These are phyloP conservation scores for Basidioascus undulatus DNA, from an alignment of 768 basidiomycete genomes.

Conservation along the genomic window DNA sequence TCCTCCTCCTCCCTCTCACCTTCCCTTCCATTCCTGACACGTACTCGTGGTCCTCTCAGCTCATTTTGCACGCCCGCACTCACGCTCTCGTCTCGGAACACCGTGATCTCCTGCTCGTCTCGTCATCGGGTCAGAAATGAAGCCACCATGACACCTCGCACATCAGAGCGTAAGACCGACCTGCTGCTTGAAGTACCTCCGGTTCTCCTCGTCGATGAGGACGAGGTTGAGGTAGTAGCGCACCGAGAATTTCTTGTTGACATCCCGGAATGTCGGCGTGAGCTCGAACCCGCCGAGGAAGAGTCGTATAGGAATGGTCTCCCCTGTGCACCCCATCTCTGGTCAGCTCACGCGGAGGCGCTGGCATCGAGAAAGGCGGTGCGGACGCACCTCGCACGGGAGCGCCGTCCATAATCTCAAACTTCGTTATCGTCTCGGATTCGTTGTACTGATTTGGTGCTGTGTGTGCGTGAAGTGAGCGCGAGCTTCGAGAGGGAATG, in stretches of 20 bases:
- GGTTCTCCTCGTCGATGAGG: constrained; percentile 90
- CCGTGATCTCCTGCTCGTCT: constrained; percentile 78
- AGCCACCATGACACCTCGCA: neutral
- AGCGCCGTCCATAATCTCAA: constrained; percentile 97
- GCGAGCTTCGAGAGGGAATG: neutral
- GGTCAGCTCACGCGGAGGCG: neutral
- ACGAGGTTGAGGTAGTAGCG: constrained; percentile 95
- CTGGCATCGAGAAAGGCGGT: neutral
- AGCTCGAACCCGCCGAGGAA: constrained; percentile 97
- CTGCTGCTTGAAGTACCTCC: constrained; percentile 94
- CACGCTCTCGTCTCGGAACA: constrained; percentile 24
- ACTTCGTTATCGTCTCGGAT: constrained; percentile 95
- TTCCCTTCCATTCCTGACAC: no score
- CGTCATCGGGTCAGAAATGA: constrained; percentile 14
- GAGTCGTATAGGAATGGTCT: constrained; percentile 90
- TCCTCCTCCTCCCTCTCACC: no score
- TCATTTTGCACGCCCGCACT: no score
- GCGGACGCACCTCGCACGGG: constrained; percentile 53
- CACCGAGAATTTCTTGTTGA: constrained; percentile 97
- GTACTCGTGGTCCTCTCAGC: no score
- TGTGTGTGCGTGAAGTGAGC: neutral
- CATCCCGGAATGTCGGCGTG: constrained; percentile 93
- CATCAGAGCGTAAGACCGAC: constrained; percentile 18
- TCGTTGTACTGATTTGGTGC: constrained; percentile 99
- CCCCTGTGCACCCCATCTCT: constrained; percentile 42